A percentile compares a stretch with the other conserved stretches of the same genome.
These are phyloP conservation scores for Ceratocystis diversiconidia DNA, from an alignment of 2,329 filamentous ascomycete species.

Conservation along the genomic window DNA sequence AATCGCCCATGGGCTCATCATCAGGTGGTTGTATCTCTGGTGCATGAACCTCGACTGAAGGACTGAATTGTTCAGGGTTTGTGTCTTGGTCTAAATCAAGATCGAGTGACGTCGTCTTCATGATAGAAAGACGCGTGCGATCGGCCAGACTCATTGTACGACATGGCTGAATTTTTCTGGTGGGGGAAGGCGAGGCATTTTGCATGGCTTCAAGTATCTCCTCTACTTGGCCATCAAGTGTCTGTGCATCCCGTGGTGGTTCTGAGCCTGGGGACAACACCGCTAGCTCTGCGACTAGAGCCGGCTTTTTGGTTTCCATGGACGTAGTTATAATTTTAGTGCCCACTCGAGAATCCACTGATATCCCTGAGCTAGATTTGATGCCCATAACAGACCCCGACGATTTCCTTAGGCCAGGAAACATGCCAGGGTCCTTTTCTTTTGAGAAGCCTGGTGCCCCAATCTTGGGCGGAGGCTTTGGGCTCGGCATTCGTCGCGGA, in stretches of 20 bases:
- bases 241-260: conserved; percentile 23
- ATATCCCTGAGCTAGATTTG: not conserved
- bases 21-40: conserved; percentile 15
- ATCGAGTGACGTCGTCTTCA: conserved; percentile 34
- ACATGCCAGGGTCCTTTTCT: not conserved
- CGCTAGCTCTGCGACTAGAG: not conserved
- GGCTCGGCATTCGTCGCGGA: conserved; percentile 6
- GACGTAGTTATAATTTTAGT: not conserved
- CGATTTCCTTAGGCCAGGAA: not conserved
- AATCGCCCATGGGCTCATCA: conserved; percentile 31
- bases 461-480: conserved; percentile 10
- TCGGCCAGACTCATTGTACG: conserved; percentile 55
- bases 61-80: conserved; percentile 21
- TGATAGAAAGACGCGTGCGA: conserved; percentile 71
- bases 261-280: not conserved
- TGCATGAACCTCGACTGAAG: conserved; percentile 17
- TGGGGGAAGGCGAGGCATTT: conserved; percentile 42
- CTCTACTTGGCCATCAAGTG: conserved; percentile 39
- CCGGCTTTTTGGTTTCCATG: not conserved
- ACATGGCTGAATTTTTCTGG: conserved; percentile 34
- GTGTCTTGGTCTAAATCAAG: conserved; percentile 24
- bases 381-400: not conserved
- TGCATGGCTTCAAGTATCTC: conserved; percentile 42
- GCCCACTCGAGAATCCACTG: too few species aligned
- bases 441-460: not conserved